These are phyloP conservation scores for Silene uniflora DNA, from an alignment of 148 eudicot genomes.

Conservation along the genomic window DNA sequence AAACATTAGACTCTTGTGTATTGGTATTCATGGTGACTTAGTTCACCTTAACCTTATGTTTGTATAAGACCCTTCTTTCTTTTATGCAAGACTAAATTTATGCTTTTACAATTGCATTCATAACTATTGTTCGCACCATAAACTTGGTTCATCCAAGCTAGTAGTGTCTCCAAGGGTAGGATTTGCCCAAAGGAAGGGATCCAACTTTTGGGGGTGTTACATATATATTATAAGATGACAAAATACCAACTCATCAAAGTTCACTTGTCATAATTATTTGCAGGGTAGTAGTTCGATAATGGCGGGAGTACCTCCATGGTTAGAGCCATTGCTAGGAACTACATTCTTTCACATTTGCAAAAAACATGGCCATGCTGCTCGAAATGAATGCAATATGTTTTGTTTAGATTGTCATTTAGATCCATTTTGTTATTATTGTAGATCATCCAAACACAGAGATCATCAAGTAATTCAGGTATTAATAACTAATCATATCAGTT, in stretches of 20 bases:
- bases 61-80: too few relatives aligned
- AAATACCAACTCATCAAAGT: not conserved
- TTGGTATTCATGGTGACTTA: too few relatives aligned
- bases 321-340: conserved; percentile 61
- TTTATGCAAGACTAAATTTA: too few relatives aligned
- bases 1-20: too few relatives aligned
- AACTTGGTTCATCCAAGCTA: too few relatives aligned
- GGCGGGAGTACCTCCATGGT: conserved; percentile 65
- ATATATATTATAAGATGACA: not conserved
- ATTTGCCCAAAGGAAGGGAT: too few relatives aligned
- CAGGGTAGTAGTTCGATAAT: conserved; percentile 22
- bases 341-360: conserved; percentile 66
- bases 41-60: too few relatives aligned
- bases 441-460: conserved; percentile 73
- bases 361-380: conserved; percentile 66
- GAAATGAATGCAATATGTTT: conserved; percentile 90
- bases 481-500: too few relatives aligned
- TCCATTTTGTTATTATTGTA: conserved; percentile 83
- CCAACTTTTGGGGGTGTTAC: too few relatives aligned
- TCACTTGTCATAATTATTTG: not conserved
- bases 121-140: too few relatives aligned
- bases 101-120: too few relatives aligned
- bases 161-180: too few relatives aligned
- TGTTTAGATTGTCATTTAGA: conserved; percentile 67
- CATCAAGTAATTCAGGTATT: conserved; percentile 83